Conservation (phyloP, 805 yeast genomes). For the Saccharomycopsis schoenii region DNA sequence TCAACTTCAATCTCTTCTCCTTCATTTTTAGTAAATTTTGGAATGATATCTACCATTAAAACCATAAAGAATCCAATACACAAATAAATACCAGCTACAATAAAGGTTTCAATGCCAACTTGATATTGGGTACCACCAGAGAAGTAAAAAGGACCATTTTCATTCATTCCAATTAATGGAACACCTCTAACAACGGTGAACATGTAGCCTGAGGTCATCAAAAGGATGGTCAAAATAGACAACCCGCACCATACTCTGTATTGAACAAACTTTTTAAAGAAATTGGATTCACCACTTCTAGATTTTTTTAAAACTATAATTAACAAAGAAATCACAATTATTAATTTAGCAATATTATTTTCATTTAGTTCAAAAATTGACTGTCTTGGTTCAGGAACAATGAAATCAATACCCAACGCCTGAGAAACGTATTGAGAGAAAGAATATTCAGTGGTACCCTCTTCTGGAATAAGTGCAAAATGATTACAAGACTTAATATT, state of each 20-base stretch:
- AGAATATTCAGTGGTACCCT: slow-evolving; percentile 29
- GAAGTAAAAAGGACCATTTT: slow-evolving; percentile 40
- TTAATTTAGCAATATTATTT: slow-evolving; percentile 3
- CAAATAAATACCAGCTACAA: slow-evolving; percentile 43
- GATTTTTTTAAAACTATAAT: slow-evolving; percentile 11
- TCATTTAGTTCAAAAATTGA: slow-evolving; percentile 5
- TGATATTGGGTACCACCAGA: slow-evolving; percentile 62
- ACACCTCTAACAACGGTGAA: slow-evolving; percentile 50
- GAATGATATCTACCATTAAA: slow-evolving; percentile 27
- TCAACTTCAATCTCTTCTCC: background rate
- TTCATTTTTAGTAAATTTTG: slow-evolving; percentile 1
- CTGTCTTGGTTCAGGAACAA: background rate
- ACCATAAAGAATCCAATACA: slow-evolving; percentile 34
- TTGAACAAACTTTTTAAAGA: slow-evolving; percentile 7
- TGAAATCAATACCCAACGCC: slow-evolving; percentile 28
- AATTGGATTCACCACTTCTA: background rate
- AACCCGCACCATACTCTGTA: slow-evolving; percentile 25
- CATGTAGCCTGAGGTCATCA: slow-evolving; percentile 52
- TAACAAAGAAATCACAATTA: slow-evolving; percentile 7
- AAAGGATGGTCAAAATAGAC: slow-evolving; percentile 32
- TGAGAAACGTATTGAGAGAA: slow-evolving; percentile 47
- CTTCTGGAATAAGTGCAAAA: slow-evolving; percentile 28
- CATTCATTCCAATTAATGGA: slow-evolving; percentile 50
- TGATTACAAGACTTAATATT: slow-evolving; percentile 19
- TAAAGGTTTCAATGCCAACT: slow-evolving; percentile 56